Base-by-base conservation (phyloP, 1,284 basidiomycete genomes). In the Anthracocystis panici-leucophaei region DNA sequence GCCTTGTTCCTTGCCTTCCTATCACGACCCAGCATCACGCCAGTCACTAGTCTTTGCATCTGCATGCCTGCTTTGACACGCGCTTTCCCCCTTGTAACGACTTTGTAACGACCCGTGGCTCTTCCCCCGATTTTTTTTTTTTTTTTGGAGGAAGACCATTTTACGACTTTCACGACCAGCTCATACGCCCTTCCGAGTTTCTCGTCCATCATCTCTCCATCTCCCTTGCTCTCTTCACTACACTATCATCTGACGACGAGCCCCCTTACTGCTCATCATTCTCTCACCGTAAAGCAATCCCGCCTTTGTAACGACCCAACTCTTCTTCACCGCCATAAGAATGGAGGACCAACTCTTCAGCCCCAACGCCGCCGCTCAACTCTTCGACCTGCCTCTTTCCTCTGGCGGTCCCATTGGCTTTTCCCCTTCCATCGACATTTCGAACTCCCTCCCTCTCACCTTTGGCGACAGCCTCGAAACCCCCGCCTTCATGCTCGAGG, bases 261-360 rank as follows among this genome's bases (percentile, higher is more conserved):
- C 46, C 16, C n/a, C 25, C 38, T 41, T 21, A 52, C 49, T 42
- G 25, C 57, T 54, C 48, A 55, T 25, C 56, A 20, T 40, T 52
- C 44, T 8, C 16, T 46, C 33, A 14, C 31, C 40, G 31, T 27
- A 25, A 23, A 38, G 23, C 51, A 11, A 38, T 2, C 35, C 35
- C 11, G 35, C 35, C 12, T 21, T 29, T 23, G n/a, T 42, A 45
- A 44, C 44, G n/a, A 46, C 31, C 31, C 38, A 18, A 35, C 18
- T 44, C 23, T 31, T 53, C 54, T 33, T 52, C 49, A 31, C 29
- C 57, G 33, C 20, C 56, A 55, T 40, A 35, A 51, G 38, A 16
- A 78, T 78, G 76, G 76, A 75, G 44, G 76, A 78, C 21, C 72
- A 75, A 51, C 74, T 75, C 44, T 78, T 78, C 58, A 72, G 65